Percentiles rank a stretch among this genome's conserved stretches.
These are phyloP conservation scores for Omphalotus guepiniiformis DNA, from an alignment of 768 basidiomycete genomes.

Conservation along the genomic window DNA sequence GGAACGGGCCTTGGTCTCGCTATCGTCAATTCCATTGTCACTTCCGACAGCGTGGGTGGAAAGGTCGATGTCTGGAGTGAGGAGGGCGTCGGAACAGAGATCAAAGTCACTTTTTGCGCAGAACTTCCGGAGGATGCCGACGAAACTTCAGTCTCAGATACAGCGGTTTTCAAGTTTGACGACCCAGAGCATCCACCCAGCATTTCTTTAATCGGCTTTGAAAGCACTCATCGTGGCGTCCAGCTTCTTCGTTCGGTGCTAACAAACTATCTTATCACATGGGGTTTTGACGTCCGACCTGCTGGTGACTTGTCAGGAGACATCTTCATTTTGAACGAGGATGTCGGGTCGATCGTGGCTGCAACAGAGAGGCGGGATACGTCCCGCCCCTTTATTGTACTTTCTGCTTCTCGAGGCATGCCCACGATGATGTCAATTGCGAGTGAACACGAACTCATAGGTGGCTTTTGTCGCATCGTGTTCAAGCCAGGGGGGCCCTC, in stretches of 20 bases:
- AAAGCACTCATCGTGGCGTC: constrained; percentile 56
- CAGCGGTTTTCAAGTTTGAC: constrained; percentile 44
- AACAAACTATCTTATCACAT: constrained; percentile 58
- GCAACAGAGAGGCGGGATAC: constrained; percentile 57
- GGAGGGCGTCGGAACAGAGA: constrained; percentile 87
- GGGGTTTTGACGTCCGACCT: constrained; percentile 68
- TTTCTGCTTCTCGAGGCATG: constrained; percentile 69
- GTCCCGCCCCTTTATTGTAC: constrained; percentile 65
- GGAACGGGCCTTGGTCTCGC: constrained; percentile 93
- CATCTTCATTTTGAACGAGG: constrained; percentile 81
- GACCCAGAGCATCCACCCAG: constrained; percentile 38
- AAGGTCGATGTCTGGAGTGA: constrained; percentile 94
- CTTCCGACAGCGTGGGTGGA: constrained; percentile 80
- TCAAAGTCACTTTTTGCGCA: constrained; percentile 79
- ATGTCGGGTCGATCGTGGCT: constrained; percentile 49
- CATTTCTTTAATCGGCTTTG: constrained; percentile 73
- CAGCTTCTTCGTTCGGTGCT: constrained; percentile 63
- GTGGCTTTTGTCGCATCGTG: constrained; percentile 84
- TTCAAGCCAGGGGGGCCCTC: constrained; percentile 89
- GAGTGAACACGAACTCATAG: constrained; percentile 69
- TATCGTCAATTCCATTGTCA: constrained; percentile 90
- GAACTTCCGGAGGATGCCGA: constrained; percentile 47
- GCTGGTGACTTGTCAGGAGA: constrained; percentile 47
- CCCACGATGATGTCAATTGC: constrained; percentile 57
- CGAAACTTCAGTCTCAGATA: constrained; percentile 27